Evolutionary conservation across 2,329 filamentous ascomycete species (phyloP).

Genomic region (Annulohypoxylon truncatum): DNA sequence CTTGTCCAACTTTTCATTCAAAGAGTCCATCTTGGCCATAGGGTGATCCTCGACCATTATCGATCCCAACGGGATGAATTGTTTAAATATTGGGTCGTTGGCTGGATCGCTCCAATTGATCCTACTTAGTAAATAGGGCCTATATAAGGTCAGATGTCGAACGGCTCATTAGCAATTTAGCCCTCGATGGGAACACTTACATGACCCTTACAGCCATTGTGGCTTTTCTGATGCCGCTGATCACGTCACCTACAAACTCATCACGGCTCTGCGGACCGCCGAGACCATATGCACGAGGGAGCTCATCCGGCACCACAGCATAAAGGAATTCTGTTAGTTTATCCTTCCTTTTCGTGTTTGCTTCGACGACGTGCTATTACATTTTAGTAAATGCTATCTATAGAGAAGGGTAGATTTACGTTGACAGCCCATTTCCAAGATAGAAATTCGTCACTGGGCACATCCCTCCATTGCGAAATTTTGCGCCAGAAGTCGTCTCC

Average conservation of each 20-base stretch:
- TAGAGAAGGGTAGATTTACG: slow-evolving; percentile 19
- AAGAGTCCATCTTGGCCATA: slow-evolving; percentile 65
- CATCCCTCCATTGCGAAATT: slow-evolving; percentile 33
- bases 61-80: slow-evolving; percentile 70
- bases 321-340: slow-evolving; percentile 63
- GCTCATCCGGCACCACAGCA: slow-evolving; percentile 60
- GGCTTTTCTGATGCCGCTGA: slow-evolving; percentile 62
- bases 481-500: slow-evolving; percentile 41
- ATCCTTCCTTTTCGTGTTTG: slow-evolving; percentile 55
- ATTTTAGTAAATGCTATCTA: not conserved
- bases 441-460: slow-evolving; percentile 37
- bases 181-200: slow-evolving; percentile 46
- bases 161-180: not conserved
- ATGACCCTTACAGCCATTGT: slow-evolving; percentile 71
- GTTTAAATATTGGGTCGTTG: slow-evolving; percentile 68
- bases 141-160: slow-evolving; percentile 31
- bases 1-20: slow-evolving; percentile 67
- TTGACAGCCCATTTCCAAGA: slow-evolving; percentile 44
- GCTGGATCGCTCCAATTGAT: slow-evolving; percentile 70
- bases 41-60: slow-evolving; percentile 65
- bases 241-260: slow-evolving; percentile 66
- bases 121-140: slow-evolving; percentile 68
- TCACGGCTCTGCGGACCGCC: slow-evolving; percentile 58
- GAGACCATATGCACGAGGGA: slow-evolving; percentile 55
- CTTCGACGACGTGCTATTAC: slow-evolving; percentile 63